Conservation (phyloP, 441 rosid species). For the Pelargonium fulgidum region DNA sequence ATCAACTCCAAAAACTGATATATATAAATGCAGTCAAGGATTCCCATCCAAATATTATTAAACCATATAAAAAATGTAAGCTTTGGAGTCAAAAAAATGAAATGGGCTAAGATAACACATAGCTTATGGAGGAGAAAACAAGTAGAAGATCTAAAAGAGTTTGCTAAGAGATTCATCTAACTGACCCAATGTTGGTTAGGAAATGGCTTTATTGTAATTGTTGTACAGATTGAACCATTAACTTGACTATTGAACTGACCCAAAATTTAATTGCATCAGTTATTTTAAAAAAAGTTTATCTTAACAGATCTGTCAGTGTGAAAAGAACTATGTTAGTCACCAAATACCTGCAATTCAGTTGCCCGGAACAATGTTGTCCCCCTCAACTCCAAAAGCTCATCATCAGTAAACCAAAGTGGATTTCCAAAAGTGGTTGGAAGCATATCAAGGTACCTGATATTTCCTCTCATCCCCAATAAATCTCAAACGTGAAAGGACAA, state of each 20-base stretch:
- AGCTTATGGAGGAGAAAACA: no score
- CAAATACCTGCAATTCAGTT: constrained; percentile 62
- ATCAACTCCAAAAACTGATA: neutral
- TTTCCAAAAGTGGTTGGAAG: constrained; percentile 74
- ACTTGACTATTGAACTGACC: neutral
- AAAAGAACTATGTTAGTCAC: neutral
- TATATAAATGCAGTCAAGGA: neutral
- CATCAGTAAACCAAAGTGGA: constrained; percentile 84
- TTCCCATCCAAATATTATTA: neutral
- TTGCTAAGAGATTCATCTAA: no score
- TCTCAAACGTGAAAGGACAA: neutral
- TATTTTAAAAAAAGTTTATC: neutral
- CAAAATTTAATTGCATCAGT: neutral
- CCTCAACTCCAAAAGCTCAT: constrained; percentile 63
- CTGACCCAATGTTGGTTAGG: no score
- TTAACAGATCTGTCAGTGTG: neutral
- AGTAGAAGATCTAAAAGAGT: no score
- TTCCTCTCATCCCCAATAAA: constrained; percentile 21
- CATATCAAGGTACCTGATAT: constrained; percentile 73
- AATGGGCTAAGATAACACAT: neutral
- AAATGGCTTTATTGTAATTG: no score
- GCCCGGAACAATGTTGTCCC: constrained; percentile 74
- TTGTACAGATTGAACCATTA: no score
- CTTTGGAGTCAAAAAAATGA: neutral
- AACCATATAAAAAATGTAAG: neutral